Evolutionary conservation across 2,329 filamentous ascomycete genomes (phyloP).

Genomic region (Calonectria pauciramosa): DNA sequence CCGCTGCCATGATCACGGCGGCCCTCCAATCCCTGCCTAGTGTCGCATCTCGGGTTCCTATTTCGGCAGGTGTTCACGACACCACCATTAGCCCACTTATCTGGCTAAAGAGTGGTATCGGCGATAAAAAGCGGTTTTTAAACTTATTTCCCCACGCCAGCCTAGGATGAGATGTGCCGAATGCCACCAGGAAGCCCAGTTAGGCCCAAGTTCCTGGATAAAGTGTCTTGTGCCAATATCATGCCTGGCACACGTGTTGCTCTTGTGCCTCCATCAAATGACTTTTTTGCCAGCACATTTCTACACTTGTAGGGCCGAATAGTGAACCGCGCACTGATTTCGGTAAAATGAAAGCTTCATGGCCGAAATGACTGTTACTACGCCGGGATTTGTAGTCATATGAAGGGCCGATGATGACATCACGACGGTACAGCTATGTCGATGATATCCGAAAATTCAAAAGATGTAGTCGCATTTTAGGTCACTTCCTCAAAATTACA

Average conservation of each 20-base stretch:
- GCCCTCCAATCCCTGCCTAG: neutral
- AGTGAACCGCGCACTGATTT: no score
- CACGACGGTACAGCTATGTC: neutral
- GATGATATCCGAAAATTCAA: neutral
- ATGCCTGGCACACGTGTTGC: neutral
- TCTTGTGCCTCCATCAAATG: neutral
- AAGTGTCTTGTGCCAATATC: conserved; percentile 1
- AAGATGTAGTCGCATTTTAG: neutral
- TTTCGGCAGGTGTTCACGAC: neutral
- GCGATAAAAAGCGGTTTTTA: neutral
- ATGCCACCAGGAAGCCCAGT: neutral
- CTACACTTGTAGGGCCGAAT: neutral
- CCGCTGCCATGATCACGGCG: neutral
- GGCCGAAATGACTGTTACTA: neutral
- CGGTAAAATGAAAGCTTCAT: neutral
- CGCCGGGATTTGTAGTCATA: neutral
- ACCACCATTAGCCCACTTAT: neutral
- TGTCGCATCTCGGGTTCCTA: neutral
- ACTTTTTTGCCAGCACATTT: neutral
- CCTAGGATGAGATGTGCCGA: no score
- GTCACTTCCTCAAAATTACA: neutral
- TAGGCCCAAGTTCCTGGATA: neutral
- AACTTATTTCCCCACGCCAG: neutral
- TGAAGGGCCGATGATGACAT: neutral
- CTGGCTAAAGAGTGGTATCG: neutral